A percentile compares a stretch with the other conserved stretches of the same genome.
Evolutionary conservation across 306 rosid species (phyloP).

Genomic region (Pterocarpus macrocarpus): DNA sequence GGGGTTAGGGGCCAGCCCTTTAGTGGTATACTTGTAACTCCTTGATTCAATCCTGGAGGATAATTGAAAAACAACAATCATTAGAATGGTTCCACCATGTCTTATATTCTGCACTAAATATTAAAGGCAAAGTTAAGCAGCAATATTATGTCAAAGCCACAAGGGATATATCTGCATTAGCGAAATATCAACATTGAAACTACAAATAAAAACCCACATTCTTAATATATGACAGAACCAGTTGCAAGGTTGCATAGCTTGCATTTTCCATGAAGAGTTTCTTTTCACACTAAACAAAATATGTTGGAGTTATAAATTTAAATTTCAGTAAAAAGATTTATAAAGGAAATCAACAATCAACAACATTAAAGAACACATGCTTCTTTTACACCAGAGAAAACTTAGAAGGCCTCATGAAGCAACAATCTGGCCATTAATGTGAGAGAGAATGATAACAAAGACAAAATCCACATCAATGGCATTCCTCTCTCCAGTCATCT

Average conservation of each 20-base stretch:
- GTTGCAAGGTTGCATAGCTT: constrained; percentile 11
- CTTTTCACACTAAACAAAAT: background rate
- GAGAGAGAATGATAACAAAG: background rate
- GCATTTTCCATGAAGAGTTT: constrained; percentile 13
- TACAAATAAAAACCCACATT: constrained; percentile 14
- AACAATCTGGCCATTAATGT: background rate
- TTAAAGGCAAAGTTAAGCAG: constrained; percentile 31
- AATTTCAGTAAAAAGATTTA: background rate
- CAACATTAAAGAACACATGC: background rate
- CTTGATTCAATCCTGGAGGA: constrained; percentile 77
- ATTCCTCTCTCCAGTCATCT: no score
- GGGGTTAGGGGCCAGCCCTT: constrained; percentile 85
- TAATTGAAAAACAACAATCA: constrained; percentile 16
- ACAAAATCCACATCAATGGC: background rate
- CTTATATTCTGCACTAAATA: constrained; percentile 18
- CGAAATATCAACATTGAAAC: constrained; percentile 4
- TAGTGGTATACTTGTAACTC: constrained; percentile 73
- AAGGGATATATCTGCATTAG: constrained; percentile 32
- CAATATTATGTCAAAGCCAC: constrained; percentile 22
- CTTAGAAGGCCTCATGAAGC: constrained; percentile 6
- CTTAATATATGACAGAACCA: constrained; percentile 20
- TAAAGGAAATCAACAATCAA: constrained; percentile 13
- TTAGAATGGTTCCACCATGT: constrained; percentile 31
- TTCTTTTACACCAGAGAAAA: constrained; percentile 23
- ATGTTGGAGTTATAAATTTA: constrained; percentile 15